Evolutionary conservation across 352 stramenopile species (phyloP), one percentile per base, ranked within the genome.

Genomic region (Pythium vanterpoolii): DNA sequence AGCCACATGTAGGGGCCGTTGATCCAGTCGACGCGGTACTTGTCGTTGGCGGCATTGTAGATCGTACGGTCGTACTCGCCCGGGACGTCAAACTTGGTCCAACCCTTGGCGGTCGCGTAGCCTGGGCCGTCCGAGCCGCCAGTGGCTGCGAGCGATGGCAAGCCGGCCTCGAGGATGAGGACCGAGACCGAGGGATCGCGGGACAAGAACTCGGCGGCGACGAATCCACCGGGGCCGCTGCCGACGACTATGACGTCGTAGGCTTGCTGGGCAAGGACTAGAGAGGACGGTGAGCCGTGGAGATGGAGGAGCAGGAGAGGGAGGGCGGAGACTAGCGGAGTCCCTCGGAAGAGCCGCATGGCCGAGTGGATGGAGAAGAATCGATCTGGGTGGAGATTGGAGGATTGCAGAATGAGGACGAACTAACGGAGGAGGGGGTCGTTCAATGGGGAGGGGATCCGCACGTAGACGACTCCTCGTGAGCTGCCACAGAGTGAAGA

Each of bases 31-130:
- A 81, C 66, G 23, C 69, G 70, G 55, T 83, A 86, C 60, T 79
- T 71, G 13, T 73, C 70, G 44, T 81, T 73, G 1, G 21, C 62
- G 0, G 66, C 8, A 19, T 80, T 83, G 45, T 43, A 66, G 21
- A 38, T 44, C 8, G 63, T 71, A 39, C 19, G 39, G 64, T 81
- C 67, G 51, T 79, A 89, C 57, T 89, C 79, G 30, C 78, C 83
- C 0, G 83, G 83, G 34, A 92, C 76, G 69, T 92, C 83, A 47
- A 90, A 92, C 52, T 81, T 74, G 34, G 83, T 90, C 16, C 73
- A 69, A 4, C 69, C 76, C 19, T 60, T 52, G 18, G 39, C 49
- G 42, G 45, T 47, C 8, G 76, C 73, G 64, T 92, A 92, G 21
- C 50, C 44, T 0, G 73, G 79, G 1, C 47, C 38, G 48, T 87